phyloP scores from a whole-genome alignment of 2,329 filamentous ascomycete genomes.

The Clarireedia monteithiana region DNA sequence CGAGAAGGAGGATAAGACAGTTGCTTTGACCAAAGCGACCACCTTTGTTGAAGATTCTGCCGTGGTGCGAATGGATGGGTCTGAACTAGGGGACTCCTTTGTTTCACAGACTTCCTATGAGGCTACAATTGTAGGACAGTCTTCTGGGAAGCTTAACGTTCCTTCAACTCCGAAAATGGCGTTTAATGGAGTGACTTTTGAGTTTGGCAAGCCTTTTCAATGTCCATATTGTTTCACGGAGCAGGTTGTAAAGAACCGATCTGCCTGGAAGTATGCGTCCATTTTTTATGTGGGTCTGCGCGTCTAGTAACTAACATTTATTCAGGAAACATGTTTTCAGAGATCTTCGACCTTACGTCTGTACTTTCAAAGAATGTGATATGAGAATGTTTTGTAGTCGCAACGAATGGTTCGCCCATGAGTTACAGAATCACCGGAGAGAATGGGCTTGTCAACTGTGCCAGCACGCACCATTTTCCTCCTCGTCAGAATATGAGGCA shows the following conservation, averaged over 20 bases:
- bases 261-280: conserved; percentile 18
- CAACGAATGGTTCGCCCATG: conserved; percentile 29
- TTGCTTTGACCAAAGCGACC: conserved; percentile 21
- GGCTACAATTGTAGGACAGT: conserved; percentile 12
- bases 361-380: conserved; percentile 29
- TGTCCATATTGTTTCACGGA: conserved; percentile 21
- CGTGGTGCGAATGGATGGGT: conserved; percentile 1
- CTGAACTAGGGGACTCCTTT: conserved; percentile 11
- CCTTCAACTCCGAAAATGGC: conserved; percentile 17
- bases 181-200: conserved; percentile 18
- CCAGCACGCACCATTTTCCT: conserved; percentile 6
- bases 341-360: conserved; percentile 31
- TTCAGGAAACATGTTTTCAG: conserved; percentile 26
- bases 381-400: conserved; percentile 25
- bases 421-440: conserved; percentile 26
- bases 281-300: neutral
- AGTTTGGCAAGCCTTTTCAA: conserved; percentile 20
- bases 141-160: conserved; percentile 11
- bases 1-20: conserved; percentile 6
- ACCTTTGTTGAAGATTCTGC: conserved; percentile 13
- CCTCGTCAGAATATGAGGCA: conserved; percentile 7
- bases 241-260: conserved; percentile 15
- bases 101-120: conserved; percentile 23
- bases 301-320: neutral
- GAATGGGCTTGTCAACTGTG: conserved; percentile 26